phyloP scores from a whole-genome alignment of 2,329 filamentous ascomycete genomes.

The Colletotrichum echinochloae region DNA sequence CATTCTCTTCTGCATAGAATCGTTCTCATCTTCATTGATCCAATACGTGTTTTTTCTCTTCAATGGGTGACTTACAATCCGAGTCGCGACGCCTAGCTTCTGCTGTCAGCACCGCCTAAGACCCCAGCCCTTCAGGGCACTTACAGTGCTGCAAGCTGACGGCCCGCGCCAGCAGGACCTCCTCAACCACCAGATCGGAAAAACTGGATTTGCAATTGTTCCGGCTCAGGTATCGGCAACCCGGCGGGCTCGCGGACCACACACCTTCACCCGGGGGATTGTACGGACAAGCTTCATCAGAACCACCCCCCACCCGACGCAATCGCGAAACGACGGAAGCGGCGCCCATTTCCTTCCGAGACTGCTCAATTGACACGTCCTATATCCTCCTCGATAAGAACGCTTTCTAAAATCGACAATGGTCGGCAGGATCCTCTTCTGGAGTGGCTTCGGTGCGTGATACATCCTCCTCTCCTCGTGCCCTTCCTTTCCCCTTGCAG shows the following conservation, averaged over 20 bases:
- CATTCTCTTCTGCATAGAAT: neutral
- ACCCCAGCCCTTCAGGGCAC: neutral
- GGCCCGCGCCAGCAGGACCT: neutral
- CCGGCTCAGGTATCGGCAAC: slow-evolving; percentile 13
- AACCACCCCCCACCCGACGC: slow-evolving; percentile 10
- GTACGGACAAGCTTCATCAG: slow-evolving; percentile 35
- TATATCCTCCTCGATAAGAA: slow-evolving; percentile 1
- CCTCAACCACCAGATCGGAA: slow-evolving; percentile 31
- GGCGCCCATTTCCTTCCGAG: slow-evolving; percentile 13
- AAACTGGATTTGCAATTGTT: slow-evolving; percentile 41
- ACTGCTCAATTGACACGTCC: slow-evolving; percentile 23
- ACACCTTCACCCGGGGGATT: slow-evolving; percentile 17
- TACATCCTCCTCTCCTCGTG: slow-evolving; percentile 28
- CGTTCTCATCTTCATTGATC: neutral
- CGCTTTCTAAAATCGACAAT: slow-evolving; percentile 54
- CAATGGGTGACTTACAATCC: neutral
- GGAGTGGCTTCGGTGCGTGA: slow-evolving; percentile 88
- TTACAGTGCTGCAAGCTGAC: neutral
- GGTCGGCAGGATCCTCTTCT: slow-evolving; percentile 80
- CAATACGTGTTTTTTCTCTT: neutral
- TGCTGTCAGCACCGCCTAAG: neutral
- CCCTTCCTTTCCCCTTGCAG: neutral
- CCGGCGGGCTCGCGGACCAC: slow-evolving; percentile 24
- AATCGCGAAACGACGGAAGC: slow-evolving; percentile 29
- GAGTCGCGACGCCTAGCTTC: neutral